These are phyloP conservation scores for Carex littledalei DNA, from an alignment of 176 grass and related monocot genomes.

Conservation along the genomic window DNA sequence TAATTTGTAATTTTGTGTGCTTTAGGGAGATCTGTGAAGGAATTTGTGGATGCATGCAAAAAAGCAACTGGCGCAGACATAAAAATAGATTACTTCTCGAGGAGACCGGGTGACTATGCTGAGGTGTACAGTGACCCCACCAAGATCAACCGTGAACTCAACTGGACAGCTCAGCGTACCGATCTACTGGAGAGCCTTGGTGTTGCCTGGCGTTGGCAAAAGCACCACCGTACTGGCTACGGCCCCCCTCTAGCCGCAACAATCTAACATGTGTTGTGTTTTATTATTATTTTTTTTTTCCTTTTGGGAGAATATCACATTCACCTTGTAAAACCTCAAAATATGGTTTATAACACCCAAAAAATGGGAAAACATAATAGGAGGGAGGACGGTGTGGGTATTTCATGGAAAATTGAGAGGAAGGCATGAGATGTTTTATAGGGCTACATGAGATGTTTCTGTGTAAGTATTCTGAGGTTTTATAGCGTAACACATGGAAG, in stretches of 20 bases:
- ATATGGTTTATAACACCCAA: slow-evolving; percentile 31
- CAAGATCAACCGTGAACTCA: slow-evolving; percentile 66
- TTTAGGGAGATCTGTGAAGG: slow-evolving; percentile 80
- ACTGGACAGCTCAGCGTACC: slow-evolving; percentile 75
- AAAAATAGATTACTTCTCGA: slow-evolving; percentile 67
- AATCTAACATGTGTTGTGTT: slow-evolving; percentile 31
- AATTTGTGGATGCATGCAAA: slow-evolving; percentile 94
- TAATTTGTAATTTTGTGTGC: not conserved
- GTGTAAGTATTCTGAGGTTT: slow-evolving; percentile 15
- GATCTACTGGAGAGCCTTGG: slow-evolving; percentile 67
- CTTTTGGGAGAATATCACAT: slow-evolving; percentile 25
- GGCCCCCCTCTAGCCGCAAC: slow-evolving; percentile 40
- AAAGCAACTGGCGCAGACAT: slow-evolving; percentile 66
- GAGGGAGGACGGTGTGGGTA: slow-evolving; percentile 16
- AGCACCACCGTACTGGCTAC: slow-evolving; percentile 56
- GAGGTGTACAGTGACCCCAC: slow-evolving; percentile 78
- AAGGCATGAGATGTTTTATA: slow-evolving; percentile 11
- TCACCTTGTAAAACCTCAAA: slow-evolving; percentile 12
- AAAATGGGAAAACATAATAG: slow-evolving; percentile 21
- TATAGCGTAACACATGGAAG: not conserved
- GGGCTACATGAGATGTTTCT: slow-evolving; percentile 1
- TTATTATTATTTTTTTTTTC: slow-evolving; percentile 27
- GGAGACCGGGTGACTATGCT: slow-evolving; percentile 74
- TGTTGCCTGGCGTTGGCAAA: slow-evolving; percentile 83
- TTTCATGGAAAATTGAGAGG: slow-evolving; percentile 17